Base-by-base conservation (phyloP, 495 filamentous ascomycete species). In the Penicillium alfredii region DNA sequence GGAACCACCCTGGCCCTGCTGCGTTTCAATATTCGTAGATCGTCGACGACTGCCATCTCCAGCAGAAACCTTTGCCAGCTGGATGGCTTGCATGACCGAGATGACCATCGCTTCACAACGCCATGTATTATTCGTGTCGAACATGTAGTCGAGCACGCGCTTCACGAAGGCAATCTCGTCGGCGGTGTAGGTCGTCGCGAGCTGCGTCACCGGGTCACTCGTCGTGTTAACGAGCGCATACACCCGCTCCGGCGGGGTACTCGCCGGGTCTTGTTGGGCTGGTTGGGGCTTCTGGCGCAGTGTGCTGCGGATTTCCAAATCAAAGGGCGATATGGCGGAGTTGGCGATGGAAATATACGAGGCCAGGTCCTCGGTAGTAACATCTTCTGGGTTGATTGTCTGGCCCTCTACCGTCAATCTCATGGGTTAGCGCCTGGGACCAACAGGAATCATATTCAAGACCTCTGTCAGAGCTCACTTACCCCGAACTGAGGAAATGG, bases 81-180 rank as follows among this genome's bases (percentile, higher is more conserved):
- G 53, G 7, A 86, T 60, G 3, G 92, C 90, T 53, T 94, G 77
- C 47, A 86, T 86, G 17, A 74, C 71, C 18, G 71, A 79, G 1
- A 95, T 66, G 0, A 82, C 86, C 77, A 94, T 82, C 30, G 86
- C 72, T 60, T 97, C 90, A 40, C 76, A 75, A 1, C 77, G 64
- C 14, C 61, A 64, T 0, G 80, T 87, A 48, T 97, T 96, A 55
- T 88, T 75, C 3, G 72, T 80, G 30, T 88, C 84, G 53, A 96
- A 97, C 80, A 98, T 95, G 44, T 74, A 79, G 58, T 97, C 90
- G 0, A 98, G 77, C 10, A 97, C 55, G 1, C 92, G 68, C 63
- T 93, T 88, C 38, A 97, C 71, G 58, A 83, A 98, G 8, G 84
- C 75, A 22, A 97, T 87, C 63, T 97, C 89, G 40, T 97, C 93